Base-by-base conservation (phyloP, 108 stramenopile genomes). In the Cyclotella atomus region DNA sequence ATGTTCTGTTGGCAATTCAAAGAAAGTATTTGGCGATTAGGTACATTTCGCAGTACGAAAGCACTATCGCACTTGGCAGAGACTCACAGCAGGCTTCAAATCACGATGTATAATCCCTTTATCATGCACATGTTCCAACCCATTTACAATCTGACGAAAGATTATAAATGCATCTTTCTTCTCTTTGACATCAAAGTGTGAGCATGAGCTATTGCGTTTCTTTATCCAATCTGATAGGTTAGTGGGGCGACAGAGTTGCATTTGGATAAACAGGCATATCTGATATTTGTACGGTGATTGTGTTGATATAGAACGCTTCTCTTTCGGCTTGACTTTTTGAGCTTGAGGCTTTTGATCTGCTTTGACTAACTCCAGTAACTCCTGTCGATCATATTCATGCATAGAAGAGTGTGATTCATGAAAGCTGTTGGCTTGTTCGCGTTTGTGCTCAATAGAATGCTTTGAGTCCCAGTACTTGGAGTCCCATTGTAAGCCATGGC, bases 251-350 rank as follows among this genome's bases (percentile, higher is more conserved):
- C 97, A 97, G 3, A 96, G 87, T 61, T 94, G 87, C 97, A 97
- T 97, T 78, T 97, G 97, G 44, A 97, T 96, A 69, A 85, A 97
- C 3, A 97, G 77, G 32, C 85, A 90, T 44, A 93, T 94, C 64
- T 87, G 88, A 72, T 97, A 96, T 46, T 83, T 88, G 75, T 93
- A 91, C 8, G 61, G 27, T 20, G 65, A 30, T 28, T 66, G 43
- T 21, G 66, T 17, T 20, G 47, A 15, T 15, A 53, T 32, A 15
- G 20, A 36, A 28, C n/a, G 19, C 30, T 24, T 35, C 23, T 20
- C 29, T 10, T 15, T 56, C 12, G 1, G 14, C 29, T 23, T 61
- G 7, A 12, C 41, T 32, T 1, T 30, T 44, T 43, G 43, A 9
- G 20, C 14, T 9, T 30, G 16, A 50, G 30, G 50, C 9, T 25